Conservation (phyloP, 2,329 filamentous ascomycete genomes). For the Ceratocystis eucalypticola region DNA sequence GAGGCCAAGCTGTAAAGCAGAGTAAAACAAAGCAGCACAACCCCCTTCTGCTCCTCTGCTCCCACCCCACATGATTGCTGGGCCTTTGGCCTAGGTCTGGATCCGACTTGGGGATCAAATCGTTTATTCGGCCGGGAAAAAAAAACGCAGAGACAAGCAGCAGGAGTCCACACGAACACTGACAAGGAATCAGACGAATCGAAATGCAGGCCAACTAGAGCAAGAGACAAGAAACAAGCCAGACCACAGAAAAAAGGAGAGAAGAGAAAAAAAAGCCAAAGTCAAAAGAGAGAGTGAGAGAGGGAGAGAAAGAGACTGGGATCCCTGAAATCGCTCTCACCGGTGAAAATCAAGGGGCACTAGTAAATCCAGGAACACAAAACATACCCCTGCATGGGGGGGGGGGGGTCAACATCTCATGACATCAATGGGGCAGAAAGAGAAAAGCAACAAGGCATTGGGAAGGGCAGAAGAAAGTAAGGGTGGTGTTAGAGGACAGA, state of each 20-base stretch:
- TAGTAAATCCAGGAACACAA: constrained; percentile 9
- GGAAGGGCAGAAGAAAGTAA: background rate
- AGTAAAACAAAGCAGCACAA: background rate
- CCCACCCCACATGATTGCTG: background rate
- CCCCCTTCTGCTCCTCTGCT: background rate
- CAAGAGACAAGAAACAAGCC: background rate
- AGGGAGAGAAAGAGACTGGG: background rate
- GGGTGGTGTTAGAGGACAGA: background rate
- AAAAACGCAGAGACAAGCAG: background rate
- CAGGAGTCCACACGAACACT: background rate
- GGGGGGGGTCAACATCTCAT: background rate
- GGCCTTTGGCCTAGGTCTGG: background rate
- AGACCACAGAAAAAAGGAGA: background rate
- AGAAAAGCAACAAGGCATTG: background rate
- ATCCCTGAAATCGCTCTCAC: background rate
- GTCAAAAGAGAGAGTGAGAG: background rate
- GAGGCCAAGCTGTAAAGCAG: background rate
- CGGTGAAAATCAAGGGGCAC: background rate
- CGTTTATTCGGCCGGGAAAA: background rate
- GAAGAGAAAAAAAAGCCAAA: background rate
- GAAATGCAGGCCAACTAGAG: background rate
- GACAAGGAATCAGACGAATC: background rate
- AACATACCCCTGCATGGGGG: constrained; percentile 4
- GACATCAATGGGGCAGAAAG: background rate
- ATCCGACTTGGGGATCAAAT: background rate